A percentile compares a stretch with the other conserved stretches of the same genome.
Evolutionary conservation across 768 basidiomycete genomes (phyloP).

Genomic region (Ephemerocybe angulata): DNA sequence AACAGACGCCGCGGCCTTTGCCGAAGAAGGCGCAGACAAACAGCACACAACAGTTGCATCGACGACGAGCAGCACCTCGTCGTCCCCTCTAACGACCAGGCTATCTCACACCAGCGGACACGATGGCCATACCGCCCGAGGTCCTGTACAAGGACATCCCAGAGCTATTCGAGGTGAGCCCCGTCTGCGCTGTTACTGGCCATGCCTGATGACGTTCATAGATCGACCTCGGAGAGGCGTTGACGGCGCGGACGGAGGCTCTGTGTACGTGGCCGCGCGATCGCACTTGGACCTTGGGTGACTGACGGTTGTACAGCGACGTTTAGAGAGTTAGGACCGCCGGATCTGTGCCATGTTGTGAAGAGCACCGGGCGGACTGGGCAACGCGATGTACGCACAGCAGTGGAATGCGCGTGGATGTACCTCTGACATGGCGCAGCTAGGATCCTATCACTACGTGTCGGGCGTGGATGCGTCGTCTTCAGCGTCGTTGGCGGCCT

Average conservation of each 20-base stretch:
- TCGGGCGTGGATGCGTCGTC: slow-evolving; percentile 99
- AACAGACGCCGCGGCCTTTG: background rate
- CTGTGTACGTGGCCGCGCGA: slow-evolving; percentile 57
- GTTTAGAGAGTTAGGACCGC: slow-evolving; percentile 95
- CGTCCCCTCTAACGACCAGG: background rate
- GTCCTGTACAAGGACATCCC: slow-evolving; percentile 89
- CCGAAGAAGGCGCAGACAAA: background rate
- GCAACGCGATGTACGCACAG: slow-evolving; percentile 66
- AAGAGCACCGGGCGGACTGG: slow-evolving; percentile 85
- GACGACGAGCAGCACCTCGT: background rate
- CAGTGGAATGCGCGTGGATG: background rate
- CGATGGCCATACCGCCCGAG: slow-evolving; percentile 49
- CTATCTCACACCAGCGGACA: background rate
- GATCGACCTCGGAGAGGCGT: slow-evolving; percentile 87
- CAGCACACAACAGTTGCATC: background rate
- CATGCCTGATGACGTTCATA: slow-evolving; percentile 23
- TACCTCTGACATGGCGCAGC: slow-evolving; percentile 38
- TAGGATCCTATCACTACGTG: slow-evolving; percentile 95
- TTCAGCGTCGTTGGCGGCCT: slow-evolving; percentile 94
- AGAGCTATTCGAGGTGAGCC: slow-evolving; percentile 88
- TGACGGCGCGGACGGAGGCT: slow-evolving; percentile 88
- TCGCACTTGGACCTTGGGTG: background rate
- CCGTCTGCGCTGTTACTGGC: background rate
- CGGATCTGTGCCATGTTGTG: slow-evolving; percentile 93
- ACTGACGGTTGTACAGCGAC: slow-evolving; percentile 64